Base-by-base conservation (phyloP, 768 basidiomycete species). In the Boletus sensibilis region DNA sequence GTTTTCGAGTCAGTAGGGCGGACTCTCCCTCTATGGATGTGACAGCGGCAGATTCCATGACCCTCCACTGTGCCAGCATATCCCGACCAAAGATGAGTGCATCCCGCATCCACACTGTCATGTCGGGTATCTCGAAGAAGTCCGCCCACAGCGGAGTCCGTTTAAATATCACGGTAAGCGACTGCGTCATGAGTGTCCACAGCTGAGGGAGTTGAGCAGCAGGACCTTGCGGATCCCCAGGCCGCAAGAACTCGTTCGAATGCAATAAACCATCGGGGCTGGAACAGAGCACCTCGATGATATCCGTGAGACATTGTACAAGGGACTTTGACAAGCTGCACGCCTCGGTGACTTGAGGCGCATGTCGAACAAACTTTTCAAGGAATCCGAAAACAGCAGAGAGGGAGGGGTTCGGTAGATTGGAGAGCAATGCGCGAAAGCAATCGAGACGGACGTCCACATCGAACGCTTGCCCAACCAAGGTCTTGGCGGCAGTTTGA, bases 51-150 rank as follows among this genome's bases (percentile, higher is more conserved):
- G 76, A 78, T 70, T 96, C 94, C 58, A 99, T 84, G 12, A 87
- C 82, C 41, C 85, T 76, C 73, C 93, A 84, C 60, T 93, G 86
- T 3, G 84, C 87, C 45, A 97, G 74, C 77, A 97, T 81, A 64
- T 95, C 90, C 61, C 89, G 76, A 10, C 88, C 94, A 65, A 97
- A 94, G 60, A 98, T 94, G 50, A 98, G 79, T 3, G 95, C 97
- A 68, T 98, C 97, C 53, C 95, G 84, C 97, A 99, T 98, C 97
- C 97, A 99, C 33, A 86, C 82, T 14, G 90, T 81, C 95, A 99
- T 97, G 53, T 86, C 85, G 27, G 86, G 82, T 63, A 83, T 85
- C 52, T 90, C 87, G 70, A 91, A 91, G 68, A 80, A 88, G 9
- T 76, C 70, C 0, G 97, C 82, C 97, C 97, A 99, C 14, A 76